Conservation (phyloP, 495 filamentous ascomycete species). For the Podospora didyma region DNA sequence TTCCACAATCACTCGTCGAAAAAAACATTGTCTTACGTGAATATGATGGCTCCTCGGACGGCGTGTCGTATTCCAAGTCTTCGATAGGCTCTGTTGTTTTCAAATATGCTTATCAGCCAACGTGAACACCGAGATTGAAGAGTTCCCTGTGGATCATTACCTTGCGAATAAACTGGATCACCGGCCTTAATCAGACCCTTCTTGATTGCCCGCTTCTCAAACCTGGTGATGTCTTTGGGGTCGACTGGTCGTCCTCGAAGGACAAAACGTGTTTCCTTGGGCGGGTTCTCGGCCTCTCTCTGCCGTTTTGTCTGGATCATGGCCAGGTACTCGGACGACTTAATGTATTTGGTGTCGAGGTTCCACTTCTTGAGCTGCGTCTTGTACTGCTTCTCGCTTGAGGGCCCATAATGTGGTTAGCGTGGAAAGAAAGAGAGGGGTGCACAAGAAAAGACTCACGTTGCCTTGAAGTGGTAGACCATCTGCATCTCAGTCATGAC, state of each 20-base stretch:
- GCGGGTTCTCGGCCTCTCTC: slow-evolving; percentile 22
- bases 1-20: too few species aligned
- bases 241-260: slow-evolving; percentile 29
- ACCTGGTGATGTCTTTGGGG: slow-evolving; percentile 31
- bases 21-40: slow-evolving; percentile 10
- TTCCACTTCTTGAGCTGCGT: slow-evolving; percentile 38
- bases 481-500: slow-evolving; percentile 31
- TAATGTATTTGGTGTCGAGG: slow-evolving; percentile 38
- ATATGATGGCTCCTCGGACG: slow-evolving; percentile 10
- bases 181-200: slow-evolving; percentile 24
- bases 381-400: slow-evolving; percentile 36
- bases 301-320: slow-evolving; percentile 32
- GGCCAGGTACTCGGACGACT: slow-evolving; percentile 34
- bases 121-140: too few species aligned
- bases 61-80: slow-evolving; percentile 24
- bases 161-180: slow-evolving; percentile 6
- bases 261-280: slow-evolving; percentile 28
- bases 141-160: neutral
- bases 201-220: slow-evolving; percentile 31
- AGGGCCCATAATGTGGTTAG: too few species aligned
- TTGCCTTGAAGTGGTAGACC: slow-evolving; percentile 30
- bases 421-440: neutral
- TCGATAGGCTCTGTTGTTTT: slow-evolving; percentile 20
- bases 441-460: slow-evolving; percentile 28
- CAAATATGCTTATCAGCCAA: neutral